Evolutionary conservation across 164 flowering plant species (phyloP).

Genomic region (Saururus chinensis): DNA sequence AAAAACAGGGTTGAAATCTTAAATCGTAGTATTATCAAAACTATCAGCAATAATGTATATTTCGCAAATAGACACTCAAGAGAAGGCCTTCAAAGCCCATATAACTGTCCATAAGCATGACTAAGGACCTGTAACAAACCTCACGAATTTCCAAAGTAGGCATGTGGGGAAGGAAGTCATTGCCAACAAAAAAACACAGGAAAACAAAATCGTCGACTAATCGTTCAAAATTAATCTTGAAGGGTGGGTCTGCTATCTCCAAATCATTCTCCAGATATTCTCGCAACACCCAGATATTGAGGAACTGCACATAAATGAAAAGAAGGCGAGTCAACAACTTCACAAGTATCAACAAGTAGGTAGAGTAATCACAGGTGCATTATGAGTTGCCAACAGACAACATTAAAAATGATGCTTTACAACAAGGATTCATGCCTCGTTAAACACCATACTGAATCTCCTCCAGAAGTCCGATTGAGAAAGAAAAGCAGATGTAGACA

Average conservation of each 20-base stretch:
- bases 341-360: too few species aligned
- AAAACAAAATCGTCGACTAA: slow-evolving; percentile 96
- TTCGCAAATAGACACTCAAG: not conserved
- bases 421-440: too few species aligned
- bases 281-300: slow-evolving; percentile 89
- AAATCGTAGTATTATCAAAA: too few species aligned
- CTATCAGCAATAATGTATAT: not conserved
- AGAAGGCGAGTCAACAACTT: too few species aligned
- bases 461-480: not conserved
- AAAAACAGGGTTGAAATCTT: not conserved
- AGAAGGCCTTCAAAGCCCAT: not conserved
- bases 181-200: slow-evolving; percentile 95
- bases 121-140: slow-evolving; percentile 30
- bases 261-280: slow-evolving; percentile 83
- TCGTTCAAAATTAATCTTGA: slow-evolving; percentile 66
- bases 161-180: slow-evolving; percentile 99
- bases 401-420: too few species aligned
- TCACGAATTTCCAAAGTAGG: slow-evolving; percentile 98
- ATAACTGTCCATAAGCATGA: not conserved
- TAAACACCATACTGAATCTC: too few species aligned
- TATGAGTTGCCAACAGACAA: too few species aligned
- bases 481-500: not conserved
- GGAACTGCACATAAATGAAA: slow-evolving; percentile 44
- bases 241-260: slow-evolving; percentile 66
- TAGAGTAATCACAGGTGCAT: too few species aligned